Evolutionary conservation across 2,329 filamentous ascomycete genomes (phyloP).

Genomic region (Hypoxylon sp.): DNA sequence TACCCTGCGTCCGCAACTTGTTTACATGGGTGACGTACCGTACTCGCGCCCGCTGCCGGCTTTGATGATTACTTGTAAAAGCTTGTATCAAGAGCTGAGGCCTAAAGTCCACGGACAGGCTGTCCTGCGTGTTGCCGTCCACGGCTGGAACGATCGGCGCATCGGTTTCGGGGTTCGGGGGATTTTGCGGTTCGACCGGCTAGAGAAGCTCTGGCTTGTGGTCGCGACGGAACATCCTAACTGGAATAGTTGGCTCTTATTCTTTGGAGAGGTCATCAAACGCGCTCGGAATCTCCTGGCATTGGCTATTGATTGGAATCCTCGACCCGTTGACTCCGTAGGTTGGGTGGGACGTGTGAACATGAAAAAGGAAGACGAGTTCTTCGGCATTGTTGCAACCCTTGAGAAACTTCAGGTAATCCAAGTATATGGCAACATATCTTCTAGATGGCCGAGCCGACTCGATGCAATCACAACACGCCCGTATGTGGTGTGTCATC

Average conservation of each 20-base stretch:
- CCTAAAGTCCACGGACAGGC: conserved; percentile 48
- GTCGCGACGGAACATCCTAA: conserved; percentile 51
- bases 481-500: conserved; percentile 37
- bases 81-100: conserved; percentile 43
- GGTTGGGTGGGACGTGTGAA: conserved; percentile 39
- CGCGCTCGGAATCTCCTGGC: conserved; percentile 41
- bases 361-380: conserved; percentile 49
- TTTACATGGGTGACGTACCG: conserved; percentile 36
- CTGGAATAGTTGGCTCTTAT: conserved; percentile 54
- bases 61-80: conserved; percentile 46
- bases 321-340: conserved; percentile 34
- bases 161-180: conserved; percentile 54
- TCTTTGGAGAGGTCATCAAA: conserved; percentile 47
- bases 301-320: conserved; percentile 53
- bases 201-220: conserved; percentile 49
- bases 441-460: conserved; percentile 40
- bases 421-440: conserved; percentile 46
- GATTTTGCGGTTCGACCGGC: conserved; percentile 48
- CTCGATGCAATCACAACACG: conserved; percentile 30
- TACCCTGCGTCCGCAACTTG: conserved; percentile 42
- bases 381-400: conserved; percentile 42
- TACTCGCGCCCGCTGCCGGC: conserved; percentile 42
- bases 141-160: conserved; percentile 44
- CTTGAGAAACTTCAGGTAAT: conserved; percentile 41
- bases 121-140: conserved; percentile 48